Evolutionary conservation across 495 filamentous ascomycete species (phyloP), one percentile per base, ranked within the genome.

Genomic region (Xanthoparmelia taractica): DNA sequence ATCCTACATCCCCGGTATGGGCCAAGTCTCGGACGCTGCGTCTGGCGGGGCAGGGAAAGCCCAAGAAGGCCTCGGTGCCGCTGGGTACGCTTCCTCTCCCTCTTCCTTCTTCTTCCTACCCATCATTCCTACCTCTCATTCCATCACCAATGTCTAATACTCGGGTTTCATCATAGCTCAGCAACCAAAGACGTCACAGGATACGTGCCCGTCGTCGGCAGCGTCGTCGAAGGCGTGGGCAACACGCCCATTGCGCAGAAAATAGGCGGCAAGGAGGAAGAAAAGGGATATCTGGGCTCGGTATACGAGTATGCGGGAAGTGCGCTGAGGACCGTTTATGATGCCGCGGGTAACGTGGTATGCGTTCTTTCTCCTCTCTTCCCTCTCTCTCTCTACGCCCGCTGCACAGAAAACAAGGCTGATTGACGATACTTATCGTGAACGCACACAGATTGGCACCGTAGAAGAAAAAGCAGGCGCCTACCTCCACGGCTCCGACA

Each of bases 271-370:
- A 45, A 58, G 31, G 65, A 64, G 58, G 65, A 67, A 52, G 58
- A 67, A 33, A 58, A 67, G 41, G 65, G 65, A 4, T 67, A 67
- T 48, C 54, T 67, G 23, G 57, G 60, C 34, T 31, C 63, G 38
- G 62, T 52, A 20, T 67, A 67, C 25, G 56, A 67, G 5, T 41
- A 57, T 20, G 65, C 65, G 11, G 58, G 61, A 5, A 58, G 61
- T 41, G 61, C 61, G 17, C 25, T 63, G 18, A 43, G 62, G 1
- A 67, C 62, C 1, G 65, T 67, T 0, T 67, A 67, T 37, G 65
- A 67, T 45, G 57, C 65, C 10, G 65, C 65, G 13, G 65, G 65
- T 2, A 67, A 67, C 29, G 65, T 58, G 29, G 65, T 66, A 45
- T 2, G 65, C 62, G 17, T 31, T 29, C 27, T 0, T 0, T 5